Evolutionary conservation across 768 basidiomycete genomes (phyloP), one percentile per base, ranked within the genome.

Genomic region (Kwoniella sp.): DNA sequence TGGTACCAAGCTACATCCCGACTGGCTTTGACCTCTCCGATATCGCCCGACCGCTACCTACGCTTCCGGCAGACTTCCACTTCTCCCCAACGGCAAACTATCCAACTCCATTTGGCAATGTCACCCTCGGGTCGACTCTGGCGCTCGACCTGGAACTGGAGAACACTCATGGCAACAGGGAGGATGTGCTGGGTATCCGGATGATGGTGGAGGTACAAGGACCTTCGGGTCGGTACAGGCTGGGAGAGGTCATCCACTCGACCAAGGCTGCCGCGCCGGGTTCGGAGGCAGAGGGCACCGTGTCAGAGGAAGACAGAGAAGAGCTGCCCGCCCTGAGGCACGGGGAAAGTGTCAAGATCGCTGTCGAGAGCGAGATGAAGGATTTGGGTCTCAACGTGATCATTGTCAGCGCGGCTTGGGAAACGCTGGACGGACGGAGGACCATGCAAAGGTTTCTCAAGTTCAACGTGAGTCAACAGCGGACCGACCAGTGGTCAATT

Each of bases 331-430:
- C 67, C 20, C 75, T 93, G 42, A 47, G 70, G 0, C 77, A 79
- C 2, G 70, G 69, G 0, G 82, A 83, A 20, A 82, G 82, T 0
- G 63, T 88, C 27, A 85, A 88, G 68, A 76, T 78, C 36, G 76
- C 87, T 14, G 84, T 89, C 1, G 79, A 83, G 55, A 87, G 89
- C 65, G 92, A 96, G 76, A 87, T 95, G 60, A 95, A 95, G 74
- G 91, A 96, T 68, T 78, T 93, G 17, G 90, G 89, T 0, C 84
- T 89, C 67, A 90, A 93, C 71, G 87, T 92, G 10, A 77, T 96
- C 32, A 87, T 84, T 2, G 90, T 89, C 65, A 83, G 83, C 5
- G 87, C 93, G 23, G 80, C 81, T 20, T 95, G 93, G 77, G 83
- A 81, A n/a, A 78, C 86, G 10, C 84, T 84, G 2, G 61, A 60